phyloP scores from a whole-genome alignment of 2,329 filamentous ascomycete species.

The Zymoseptoria passerinii region DNA sequence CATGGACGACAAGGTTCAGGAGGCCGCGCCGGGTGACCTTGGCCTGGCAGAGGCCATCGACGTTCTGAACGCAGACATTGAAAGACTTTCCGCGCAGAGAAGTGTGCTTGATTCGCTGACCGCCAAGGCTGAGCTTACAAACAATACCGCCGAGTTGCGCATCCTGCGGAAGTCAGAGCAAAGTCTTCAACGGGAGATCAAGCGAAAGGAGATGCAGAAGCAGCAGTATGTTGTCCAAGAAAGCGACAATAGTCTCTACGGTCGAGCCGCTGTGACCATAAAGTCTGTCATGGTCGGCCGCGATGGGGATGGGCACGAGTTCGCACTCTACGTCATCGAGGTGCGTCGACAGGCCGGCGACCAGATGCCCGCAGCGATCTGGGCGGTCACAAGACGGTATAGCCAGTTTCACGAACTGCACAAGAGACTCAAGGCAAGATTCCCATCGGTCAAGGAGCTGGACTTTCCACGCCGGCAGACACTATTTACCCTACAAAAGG shows the following conservation, averaged over 20 bases:
- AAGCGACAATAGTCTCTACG: conserved; percentile 93
- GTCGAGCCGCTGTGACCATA: conserved; percentile 80
- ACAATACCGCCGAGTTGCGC: conserved; percentile 86
- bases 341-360: conserved; percentile 85
- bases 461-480: conserved; percentile 89
- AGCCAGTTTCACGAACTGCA: conserved; percentile 96
- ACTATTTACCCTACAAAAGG: conserved; percentile 92
- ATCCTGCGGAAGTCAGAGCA: conserved; percentile 91
- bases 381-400: conserved; percentile 86
- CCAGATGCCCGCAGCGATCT: conserved; percentile 92
- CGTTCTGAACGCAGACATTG: conserved; percentile 79
- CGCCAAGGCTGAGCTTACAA: conserved; percentile 90
- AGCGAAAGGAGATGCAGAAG: conserved; percentile 86
- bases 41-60: conserved; percentile 89
- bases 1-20: conserved; percentile 75
- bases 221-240: conserved; percentile 97
- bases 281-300: conserved; percentile 87
- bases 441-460: conserved; percentile 77
- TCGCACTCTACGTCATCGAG: conserved; percentile 86
- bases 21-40: conserved; percentile 89
- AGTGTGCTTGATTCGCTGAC: conserved; percentile 85
- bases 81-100: conserved; percentile 78
- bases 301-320: conserved; percentile 89
- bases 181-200: conserved; percentile 84
- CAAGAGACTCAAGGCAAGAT: conserved; percentile 74